Percentiles rank a stretch among this genome's conserved stretches.
Conservation (phyloP, 345 rosid species). For the Populus deltoides region DNA sequence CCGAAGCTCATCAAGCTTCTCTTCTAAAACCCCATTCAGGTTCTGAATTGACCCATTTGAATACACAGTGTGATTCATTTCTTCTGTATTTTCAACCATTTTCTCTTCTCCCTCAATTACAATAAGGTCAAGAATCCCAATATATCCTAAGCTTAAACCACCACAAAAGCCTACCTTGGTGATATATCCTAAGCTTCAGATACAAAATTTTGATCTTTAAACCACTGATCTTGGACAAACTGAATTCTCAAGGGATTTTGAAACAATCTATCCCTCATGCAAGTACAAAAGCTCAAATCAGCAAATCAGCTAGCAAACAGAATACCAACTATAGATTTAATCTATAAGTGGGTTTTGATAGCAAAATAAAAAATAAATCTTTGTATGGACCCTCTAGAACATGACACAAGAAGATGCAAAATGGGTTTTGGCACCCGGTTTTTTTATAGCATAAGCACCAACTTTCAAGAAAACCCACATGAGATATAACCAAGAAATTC, state of each 20-base stretch:
- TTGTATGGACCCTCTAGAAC: slow-evolving; percentile 11
- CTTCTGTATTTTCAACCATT: slow-evolving; percentile 49
- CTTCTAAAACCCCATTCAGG: slow-evolving; percentile 4
- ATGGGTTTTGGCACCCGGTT: slow-evolving; percentile 5
- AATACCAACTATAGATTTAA: slow-evolving; percentile 7
- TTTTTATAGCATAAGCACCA: slow-evolving; percentile 2
- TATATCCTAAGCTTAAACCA: neutral
- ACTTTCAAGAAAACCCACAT: slow-evolving; percentile 3
- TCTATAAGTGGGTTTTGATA: neutral
- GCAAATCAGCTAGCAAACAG: slow-evolving; percentile 4
- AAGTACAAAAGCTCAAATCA: slow-evolving; percentile 7
- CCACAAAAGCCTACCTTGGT: slow-evolving; percentile 1
- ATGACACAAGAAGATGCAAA: neutral
- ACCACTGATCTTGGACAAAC: slow-evolving; percentile 12
- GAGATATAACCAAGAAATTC: neutral
- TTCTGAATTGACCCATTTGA: slow-evolving; percentile 40
- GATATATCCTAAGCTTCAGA: slow-evolving; percentile 10
- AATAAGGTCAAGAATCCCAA: neutral
- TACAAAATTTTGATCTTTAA: neutral
- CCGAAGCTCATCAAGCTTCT: slow-evolving; percentile 23
- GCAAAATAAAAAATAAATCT: slow-evolving; percentile 11
- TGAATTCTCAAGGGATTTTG: neutral
- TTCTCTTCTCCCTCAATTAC: slow-evolving; percentile 13
- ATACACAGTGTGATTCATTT: slow-evolving; percentile 19
- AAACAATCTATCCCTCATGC: neutral